These are phyloP conservation scores for Botrytis aclada DNA, from an alignment of 2,329 filamentous ascomycete species.

Conservation along the genomic window DNA sequence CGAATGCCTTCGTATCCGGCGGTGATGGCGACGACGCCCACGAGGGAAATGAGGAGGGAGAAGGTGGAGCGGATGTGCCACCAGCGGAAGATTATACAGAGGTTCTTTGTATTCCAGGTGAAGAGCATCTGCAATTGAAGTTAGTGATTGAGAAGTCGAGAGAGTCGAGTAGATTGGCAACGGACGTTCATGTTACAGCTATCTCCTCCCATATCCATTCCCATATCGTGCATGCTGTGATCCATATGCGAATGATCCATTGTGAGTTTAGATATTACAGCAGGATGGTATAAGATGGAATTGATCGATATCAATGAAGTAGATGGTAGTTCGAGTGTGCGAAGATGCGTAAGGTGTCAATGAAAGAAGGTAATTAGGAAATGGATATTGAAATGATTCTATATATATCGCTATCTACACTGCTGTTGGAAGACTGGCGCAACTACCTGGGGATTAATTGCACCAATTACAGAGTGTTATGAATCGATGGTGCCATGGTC, in stretches of 20 bases:
- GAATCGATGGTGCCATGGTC: constrained; percentile 3
- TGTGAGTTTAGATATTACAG: neutral
- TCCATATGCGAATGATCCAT: constrained; percentile 26
- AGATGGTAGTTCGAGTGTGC: neutral
- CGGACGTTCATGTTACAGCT: constrained; percentile 91
- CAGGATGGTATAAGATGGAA: neutral
- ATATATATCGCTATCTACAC: neutral
- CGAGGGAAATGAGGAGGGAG: constrained; percentile 76
- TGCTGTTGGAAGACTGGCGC: neutral
- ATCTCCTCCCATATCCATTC: constrained; percentile 49
- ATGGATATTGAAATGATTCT: neutral
- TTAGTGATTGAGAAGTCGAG: neutral
- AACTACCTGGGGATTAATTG: neutral
- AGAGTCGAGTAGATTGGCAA: neutral
- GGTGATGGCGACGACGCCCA: constrained; percentile 76
- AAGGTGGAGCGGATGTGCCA: constrained; percentile 79
- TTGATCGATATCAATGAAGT: neutral
- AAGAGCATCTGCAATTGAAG: constrained; percentile 78
- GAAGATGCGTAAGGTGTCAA: neutral
- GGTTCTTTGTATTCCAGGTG: constrained; percentile 89
- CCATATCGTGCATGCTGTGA: constrained; percentile 47
- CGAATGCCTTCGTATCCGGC: constrained; percentile 93
- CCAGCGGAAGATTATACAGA: constrained; percentile 91
- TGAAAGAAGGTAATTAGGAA: neutral
- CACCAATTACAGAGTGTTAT: neutral